Conservation (phyloP, 768 basidiomycete species). For the Flagelloscypha sp. region DNA sequence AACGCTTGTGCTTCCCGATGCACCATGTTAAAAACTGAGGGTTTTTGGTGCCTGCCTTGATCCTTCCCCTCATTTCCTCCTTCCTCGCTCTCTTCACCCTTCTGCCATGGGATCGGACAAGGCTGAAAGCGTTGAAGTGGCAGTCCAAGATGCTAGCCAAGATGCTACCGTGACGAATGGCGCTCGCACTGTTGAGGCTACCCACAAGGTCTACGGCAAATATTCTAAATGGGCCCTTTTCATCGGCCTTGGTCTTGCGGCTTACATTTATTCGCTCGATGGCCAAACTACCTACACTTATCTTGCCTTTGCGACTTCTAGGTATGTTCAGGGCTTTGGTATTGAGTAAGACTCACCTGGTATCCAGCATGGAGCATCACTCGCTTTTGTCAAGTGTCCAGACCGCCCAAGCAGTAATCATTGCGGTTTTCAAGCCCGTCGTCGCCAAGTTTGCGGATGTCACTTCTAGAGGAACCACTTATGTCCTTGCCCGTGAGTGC, state of each 20-base stretch:
- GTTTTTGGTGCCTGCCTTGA: no score
- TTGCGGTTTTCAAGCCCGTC: slow-evolving; percentile 53
- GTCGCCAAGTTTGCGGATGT: slow-evolving; percentile 72
- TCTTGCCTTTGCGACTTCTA: slow-evolving; percentile 48
- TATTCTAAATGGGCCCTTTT: slow-evolving; percentile 55
- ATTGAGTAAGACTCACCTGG: slow-evolving; percentile 29
- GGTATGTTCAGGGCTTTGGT: slow-evolving; percentile 11
- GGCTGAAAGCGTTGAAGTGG: no score
- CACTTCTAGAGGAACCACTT: slow-evolving; percentile 57
- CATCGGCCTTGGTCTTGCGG: slow-evolving; percentile 53
- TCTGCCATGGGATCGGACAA: no score
- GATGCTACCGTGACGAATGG: no score
- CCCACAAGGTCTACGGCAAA: slow-evolving; percentile 42
- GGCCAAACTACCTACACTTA: slow-evolving; percentile 62
- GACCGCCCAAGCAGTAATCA: slow-evolving; percentile 17
- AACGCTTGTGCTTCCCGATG: no score
- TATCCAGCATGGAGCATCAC: slow-evolving; percentile 14
- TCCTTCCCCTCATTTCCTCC: no score
- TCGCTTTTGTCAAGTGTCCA: no score
- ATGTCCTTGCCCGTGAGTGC: slow-evolving; percentile 44
- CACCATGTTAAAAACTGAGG: no score
- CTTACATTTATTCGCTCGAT: slow-evolving; percentile 74
- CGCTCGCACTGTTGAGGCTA: slow-evolving; percentile 42
- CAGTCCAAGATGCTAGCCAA: no score
- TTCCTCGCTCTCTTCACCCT: no score